phyloP scores from a whole-genome alignment of 108 stramenopile species.

The Poteriospumella lacustris region DNA sequence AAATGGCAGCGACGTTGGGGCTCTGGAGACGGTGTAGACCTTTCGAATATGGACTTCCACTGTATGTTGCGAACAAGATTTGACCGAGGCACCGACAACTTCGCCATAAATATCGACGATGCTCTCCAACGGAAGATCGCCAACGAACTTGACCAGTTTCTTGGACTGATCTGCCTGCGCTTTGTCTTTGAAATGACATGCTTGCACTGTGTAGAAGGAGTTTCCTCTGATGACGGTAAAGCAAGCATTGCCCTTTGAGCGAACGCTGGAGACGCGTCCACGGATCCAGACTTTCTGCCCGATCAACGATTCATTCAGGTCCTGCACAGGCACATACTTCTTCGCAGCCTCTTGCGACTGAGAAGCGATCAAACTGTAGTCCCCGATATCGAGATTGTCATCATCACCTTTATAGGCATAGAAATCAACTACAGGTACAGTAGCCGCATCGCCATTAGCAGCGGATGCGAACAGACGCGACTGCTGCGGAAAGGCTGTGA shows the following conservation, averaged over 20 bases:
- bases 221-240: constrained; percentile 88
- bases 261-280: constrained; percentile 79
- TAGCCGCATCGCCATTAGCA: too few relatives aligned
- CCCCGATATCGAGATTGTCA: too few relatives aligned
- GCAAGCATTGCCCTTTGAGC: constrained; percentile 86
- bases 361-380: too few relatives aligned
- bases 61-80: constrained; percentile 63
- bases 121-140: constrained; percentile 75
- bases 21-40: constrained; percentile 76
- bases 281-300: constrained; percentile 70
- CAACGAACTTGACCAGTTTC: constrained; percentile 81
- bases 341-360: too few relatives aligned
- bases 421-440: too few relatives aligned
- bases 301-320: too few relatives aligned
- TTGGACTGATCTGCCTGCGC: constrained; percentile 69
- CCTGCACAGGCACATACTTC: too few relatives aligned
- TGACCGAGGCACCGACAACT: constrained; percentile 61
- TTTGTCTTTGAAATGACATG: constrained; percentile 88
- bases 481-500: too few relatives aligned
- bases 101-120: constrained; percentile 83
- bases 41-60: constrained; percentile 74
- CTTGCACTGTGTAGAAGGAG: constrained; percentile 83
- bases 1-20: constrained; percentile 76
- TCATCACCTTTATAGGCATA: too few relatives aligned
- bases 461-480: too few relatives aligned